Percentiles rank a stretch among this genome's conserved stretches.
These are phyloP conservation scores for Phytophthora idaei DNA, from an alignment of 352 stramenopile species.

Conservation along the genomic window DNA sequence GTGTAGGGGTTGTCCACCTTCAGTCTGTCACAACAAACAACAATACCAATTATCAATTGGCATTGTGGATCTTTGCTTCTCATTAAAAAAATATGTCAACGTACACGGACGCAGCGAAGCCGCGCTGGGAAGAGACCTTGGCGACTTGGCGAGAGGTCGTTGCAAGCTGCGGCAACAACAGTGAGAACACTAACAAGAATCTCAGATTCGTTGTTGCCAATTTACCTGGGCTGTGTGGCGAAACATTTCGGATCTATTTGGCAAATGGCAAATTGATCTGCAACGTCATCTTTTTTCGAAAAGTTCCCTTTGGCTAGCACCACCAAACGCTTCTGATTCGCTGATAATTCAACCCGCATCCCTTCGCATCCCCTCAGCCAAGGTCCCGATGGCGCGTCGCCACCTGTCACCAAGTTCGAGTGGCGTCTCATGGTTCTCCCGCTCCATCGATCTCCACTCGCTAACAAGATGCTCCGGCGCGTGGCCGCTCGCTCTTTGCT, in stretches of 20 bases:
- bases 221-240: constrained; percentile 29
- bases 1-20: constrained; percentile 85
- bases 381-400: constrained; percentile 5
- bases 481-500: constrained; percentile 15
- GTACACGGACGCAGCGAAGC: constrained; percentile 44
- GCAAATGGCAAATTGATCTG: constrained; percentile 23
- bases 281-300: constrained; percentile 13
- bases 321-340: constrained; percentile 27
- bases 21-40: constrained; percentile 30
- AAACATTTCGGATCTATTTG: constrained; percentile 27
- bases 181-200: neutral
- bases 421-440: neutral
- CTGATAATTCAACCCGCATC: constrained; percentile 17
- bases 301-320: constrained; percentile 16
- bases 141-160: constrained; percentile 20
- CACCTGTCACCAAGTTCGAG: constrained; percentile 14
- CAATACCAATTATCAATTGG: neutral
- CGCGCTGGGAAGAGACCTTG: constrained; percentile 26
- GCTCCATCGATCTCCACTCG: constrained; percentile 23
- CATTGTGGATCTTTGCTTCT: neutral
- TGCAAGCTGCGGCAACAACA: constrained; percentile 20
- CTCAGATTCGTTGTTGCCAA: neutral
- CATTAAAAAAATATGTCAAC: constrained; percentile 1
- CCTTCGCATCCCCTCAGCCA: constrained; percentile 8
- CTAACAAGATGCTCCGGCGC: constrained; percentile 29